These are phyloP conservation scores for Mortierella antarctica DNA, from an alignment of 192 early-diverging fungal species.

Conservation along the genomic window DNA sequence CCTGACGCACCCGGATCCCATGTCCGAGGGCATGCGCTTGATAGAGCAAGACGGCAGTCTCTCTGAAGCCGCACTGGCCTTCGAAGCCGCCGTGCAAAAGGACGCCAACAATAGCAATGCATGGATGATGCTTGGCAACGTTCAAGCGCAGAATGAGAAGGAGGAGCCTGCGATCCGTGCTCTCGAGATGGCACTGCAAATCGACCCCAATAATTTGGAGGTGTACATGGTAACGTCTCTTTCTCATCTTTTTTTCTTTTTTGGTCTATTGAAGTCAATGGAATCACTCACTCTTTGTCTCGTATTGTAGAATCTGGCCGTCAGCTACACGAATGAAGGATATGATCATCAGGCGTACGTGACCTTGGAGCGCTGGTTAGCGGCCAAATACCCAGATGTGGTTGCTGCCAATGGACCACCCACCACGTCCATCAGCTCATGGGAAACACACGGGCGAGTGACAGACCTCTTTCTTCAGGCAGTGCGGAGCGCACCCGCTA, in stretches of 20 bases:
- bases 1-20: slow-evolving; percentile 66
- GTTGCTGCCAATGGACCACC: slow-evolving; percentile 43
- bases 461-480: slow-evolving; percentile 85
- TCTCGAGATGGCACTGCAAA: slow-evolving; percentile 81
- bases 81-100: slow-evolving; percentile 90
- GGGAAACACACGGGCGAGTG: slow-evolving; percentile 71
- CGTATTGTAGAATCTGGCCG: slow-evolving; percentile 73
- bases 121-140: slow-evolving; percentile 92
- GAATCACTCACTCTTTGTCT: background rate
- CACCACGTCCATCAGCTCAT: slow-evolving; percentile 55
- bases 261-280: background rate
- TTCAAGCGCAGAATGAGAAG: slow-evolving; percentile 98
- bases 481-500: slow-evolving; percentile 69
- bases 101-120: slow-evolving; percentile 80
- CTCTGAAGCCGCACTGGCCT: slow-evolving; percentile 90
- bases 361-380: slow-evolving; percentile 91
- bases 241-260: background rate
- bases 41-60: slow-evolving; percentile 69
- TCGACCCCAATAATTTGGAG: slow-evolving; percentile 76
- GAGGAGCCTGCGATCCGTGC: slow-evolving; percentile 95
- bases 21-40: slow-evolving; percentile 66
- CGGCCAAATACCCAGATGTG: slow-evolving; percentile 75
- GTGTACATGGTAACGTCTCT: slow-evolving; percentile 68
- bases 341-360: slow-evolving; percentile 90
- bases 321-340: slow-evolving; percentile 98